Evolutionary conservation across 768 basidiomycete genomes (phyloP).

Genomic region (Termitomyces sp.): DNA sequence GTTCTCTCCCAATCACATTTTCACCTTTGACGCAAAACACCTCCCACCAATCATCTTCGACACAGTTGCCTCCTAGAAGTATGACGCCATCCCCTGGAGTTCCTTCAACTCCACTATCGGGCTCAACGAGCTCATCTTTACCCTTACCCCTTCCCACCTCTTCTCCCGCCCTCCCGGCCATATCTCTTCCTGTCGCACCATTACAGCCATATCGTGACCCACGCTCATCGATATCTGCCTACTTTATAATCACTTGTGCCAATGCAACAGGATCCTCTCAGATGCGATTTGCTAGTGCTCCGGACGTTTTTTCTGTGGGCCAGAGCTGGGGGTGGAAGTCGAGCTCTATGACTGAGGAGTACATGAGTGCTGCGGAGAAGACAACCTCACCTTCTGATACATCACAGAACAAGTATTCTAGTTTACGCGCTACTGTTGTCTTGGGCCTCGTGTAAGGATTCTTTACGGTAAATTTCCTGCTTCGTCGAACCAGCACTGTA

Average conservation of each 20-base stretch:
- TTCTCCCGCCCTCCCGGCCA: conserved; percentile 35
- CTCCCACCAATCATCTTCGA: conserved; percentile 36
- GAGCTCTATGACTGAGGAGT: conserved; percentile 50
- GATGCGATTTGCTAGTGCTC: conserved; percentile 82
- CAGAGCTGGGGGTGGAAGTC: conserved; percentile 96
- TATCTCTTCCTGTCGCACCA: conserved; percentile 48
- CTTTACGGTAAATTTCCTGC: background rate
- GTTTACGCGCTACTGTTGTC: conserved; percentile 77
- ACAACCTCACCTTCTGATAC: conserved; percentile 19
- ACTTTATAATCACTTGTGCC: conserved; percentile 82
- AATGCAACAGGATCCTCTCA: conserved; percentile 79
- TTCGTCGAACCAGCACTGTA: background rate
- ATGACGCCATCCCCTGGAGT: conserved; percentile 34
- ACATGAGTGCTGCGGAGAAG: conserved; percentile 39
- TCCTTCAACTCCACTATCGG: conserved; percentile 21
- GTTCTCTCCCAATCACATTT: conserved; percentile 28
- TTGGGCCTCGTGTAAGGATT: conserved; percentile 65
- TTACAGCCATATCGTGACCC: conserved; percentile 76
- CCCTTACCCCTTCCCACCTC: conserved; percentile 19
- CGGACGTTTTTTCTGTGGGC: conserved; percentile 79
- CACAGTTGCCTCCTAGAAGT: conserved; percentile 43
- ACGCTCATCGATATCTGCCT: conserved; percentile 67
- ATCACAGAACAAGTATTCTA: conserved; percentile 43
- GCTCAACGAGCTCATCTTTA: conserved; percentile 23
- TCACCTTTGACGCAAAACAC: conserved; percentile 29